Conservation (phyloP, 1,284 basidiomycete species). For the Boletus sp. region DNA sequence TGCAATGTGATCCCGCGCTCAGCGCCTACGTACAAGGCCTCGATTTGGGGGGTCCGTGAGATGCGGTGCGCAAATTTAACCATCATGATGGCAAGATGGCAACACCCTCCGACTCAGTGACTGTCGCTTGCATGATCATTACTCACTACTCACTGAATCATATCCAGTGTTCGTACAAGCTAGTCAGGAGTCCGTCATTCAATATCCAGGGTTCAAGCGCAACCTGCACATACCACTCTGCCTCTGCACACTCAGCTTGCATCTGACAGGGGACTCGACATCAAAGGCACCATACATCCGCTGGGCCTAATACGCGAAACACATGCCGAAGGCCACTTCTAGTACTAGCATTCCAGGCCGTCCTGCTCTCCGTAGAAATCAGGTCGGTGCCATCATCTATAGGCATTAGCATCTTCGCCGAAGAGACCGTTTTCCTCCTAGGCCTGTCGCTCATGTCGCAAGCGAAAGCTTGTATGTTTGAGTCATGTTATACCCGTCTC, state of each 20-base stretch:
- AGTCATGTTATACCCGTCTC: neutral
- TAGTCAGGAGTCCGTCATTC: neutral
- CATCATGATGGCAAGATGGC: slow-evolving; percentile 19
- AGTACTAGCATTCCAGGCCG: slow-evolving; percentile 37
- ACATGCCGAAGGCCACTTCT: slow-evolving; percentile 61
- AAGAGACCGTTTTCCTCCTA: slow-evolving; percentile 29
- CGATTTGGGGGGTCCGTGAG: slow-evolving; percentile 28
- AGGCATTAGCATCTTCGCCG: slow-evolving; percentile 1
- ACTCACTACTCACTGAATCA: slow-evolving; percentile 1
- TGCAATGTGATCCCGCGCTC: slow-evolving; percentile 2
- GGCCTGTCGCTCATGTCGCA: slow-evolving; percentile 78
- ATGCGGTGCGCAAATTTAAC: slow-evolving; percentile 22
- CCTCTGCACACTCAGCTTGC: neutral
- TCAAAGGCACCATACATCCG: neutral
- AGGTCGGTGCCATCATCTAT: slow-evolving; percentile 41
- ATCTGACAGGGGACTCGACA: neutral
- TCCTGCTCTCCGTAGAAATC: slow-evolving; percentile 72
- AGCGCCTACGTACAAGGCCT: slow-evolving; percentile 12
- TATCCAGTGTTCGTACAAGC: neutral
- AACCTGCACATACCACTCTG: no score
- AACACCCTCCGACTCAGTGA: neutral
- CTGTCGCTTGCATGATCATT: slow-evolving; percentile 6
- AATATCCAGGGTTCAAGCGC: no score
- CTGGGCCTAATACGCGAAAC: slow-evolving; percentile 3
- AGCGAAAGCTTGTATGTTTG: slow-evolving; percentile 66